Evolutionary conservation across 106 monocot genomes (phyloP), one percentile per base, ranked within the genome.

Genomic region (Xerophyta viscosa): DNA sequence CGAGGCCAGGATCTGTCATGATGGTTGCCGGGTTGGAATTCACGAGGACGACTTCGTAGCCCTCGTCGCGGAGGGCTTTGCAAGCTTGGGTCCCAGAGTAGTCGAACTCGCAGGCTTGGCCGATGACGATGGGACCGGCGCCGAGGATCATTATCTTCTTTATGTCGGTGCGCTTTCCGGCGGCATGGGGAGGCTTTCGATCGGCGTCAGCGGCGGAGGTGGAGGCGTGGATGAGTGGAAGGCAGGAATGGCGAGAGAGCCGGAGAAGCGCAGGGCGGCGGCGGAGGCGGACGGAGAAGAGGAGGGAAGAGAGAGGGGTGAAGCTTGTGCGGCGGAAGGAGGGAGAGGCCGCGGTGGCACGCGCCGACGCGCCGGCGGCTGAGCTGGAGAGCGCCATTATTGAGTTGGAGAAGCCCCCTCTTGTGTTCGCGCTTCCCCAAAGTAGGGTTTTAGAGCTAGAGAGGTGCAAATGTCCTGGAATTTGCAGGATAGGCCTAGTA

Each of bases 1-100:
- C 96, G 31, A 79, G 76, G 65, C 52, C 86, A 6, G 96, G 96
- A 69, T 96, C 96, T 58, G 96, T 96, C 96, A 96, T 96, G 76
- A 96, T 96, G 46, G 96, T 96, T 37, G 96, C 96, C 10, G 96
- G 96, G 48, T 96, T 96, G 48, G 96, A 96, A 67, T 96, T 96
- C n/a, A 96, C 53, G 42, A 96, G 85, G 17, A 96, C 73, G 13
- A 96, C 89, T 65, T 89, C 75, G 65, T 89, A 96, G 20, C 96
- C 96, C 60, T 96, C 96, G 52, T 85, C 96, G 6, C 62, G 50
- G 28, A 96, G 82, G n/a, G 89, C 89, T 54, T 86, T 96, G 70
- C 89, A 89, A 8, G 89, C 89, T 39, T 89, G 96, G 20, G 96
- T 96, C 0, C 96, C 96, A 20, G 88, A 89, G 69, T 96, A 96